Percentiles rank a stretch among this genome's conserved stretches.
Evolutionary conservation across 495 filamentous ascomycete species (phyloP).

Genomic region (Trichoderma asperelloides): DNA sequence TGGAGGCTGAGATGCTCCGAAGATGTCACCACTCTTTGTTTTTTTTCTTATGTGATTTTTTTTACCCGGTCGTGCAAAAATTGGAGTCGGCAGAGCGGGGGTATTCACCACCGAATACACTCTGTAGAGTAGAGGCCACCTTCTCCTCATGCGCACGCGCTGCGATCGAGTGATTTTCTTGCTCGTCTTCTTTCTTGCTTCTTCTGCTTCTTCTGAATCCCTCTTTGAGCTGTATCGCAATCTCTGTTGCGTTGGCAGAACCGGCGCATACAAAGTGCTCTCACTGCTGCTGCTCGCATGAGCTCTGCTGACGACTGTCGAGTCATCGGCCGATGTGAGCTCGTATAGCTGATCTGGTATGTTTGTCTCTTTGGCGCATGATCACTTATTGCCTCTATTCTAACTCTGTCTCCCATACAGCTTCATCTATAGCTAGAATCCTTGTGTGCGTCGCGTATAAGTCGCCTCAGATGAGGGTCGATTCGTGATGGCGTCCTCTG

Average conservation of each 20-base stretch:
- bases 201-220: background rate
- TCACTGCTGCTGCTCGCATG: background rate
- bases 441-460: background rate
- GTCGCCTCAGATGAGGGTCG: slow-evolving; percentile 11
- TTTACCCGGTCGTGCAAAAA: background rate
- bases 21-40: background rate
- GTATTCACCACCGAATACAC: background rate
- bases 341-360: background rate
- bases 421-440: background rate
- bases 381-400: background rate
- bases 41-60: background rate
- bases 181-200: background rate
- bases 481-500: slow-evolving; percentile 10
- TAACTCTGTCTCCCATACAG: background rate
- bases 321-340: background rate
- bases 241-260: background rate
- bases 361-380: background rate
- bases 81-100: background rate
- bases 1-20: background rate
- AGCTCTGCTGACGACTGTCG: background rate
- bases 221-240: background rate
- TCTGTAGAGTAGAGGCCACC: background rate
- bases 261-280: background rate
- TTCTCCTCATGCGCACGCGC: background rate
- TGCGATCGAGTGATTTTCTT: background rate